Base-by-base conservation (phyloP, 2,329 filamentous ascomycete species). In the Fragosphaeria purpurea region DNA sequence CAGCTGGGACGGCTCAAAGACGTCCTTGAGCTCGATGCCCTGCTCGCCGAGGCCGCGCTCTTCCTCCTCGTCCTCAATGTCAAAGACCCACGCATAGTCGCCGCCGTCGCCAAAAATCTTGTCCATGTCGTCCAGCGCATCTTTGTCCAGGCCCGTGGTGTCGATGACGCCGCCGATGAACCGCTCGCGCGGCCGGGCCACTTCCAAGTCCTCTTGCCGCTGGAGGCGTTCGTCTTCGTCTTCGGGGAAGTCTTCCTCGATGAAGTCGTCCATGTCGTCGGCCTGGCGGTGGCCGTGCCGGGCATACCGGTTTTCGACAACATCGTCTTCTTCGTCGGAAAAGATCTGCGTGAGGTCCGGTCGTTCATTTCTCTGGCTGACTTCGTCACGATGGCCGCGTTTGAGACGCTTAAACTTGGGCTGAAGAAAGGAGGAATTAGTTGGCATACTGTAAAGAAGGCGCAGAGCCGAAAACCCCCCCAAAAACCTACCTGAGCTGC, bases 391-490 rank as follows among this genome's bases (percentile, higher is more conserved):
- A 57, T 91, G 88, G 50, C 93, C 91, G 57, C 88, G 87, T 74
- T 97, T 98, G 50, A 98, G 80, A 41, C 93, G 86, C 70, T 98
- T 98, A 75, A 94, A 95, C 65, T 95, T 94, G 58, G 85, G 84
- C 84, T 95, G 56, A 37, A 37, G 10, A 46, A 33, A 50, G 52
- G 30, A 55, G 53, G 12, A 4, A 2, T 46, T 8, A 32, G 42
- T 38, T 46, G 43, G 32, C 40, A 22, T 22, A 22, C 22, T 22
- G 22, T 10, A 12, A 48, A 34, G 35, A n/a, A 32, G 7, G 43
- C 11, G 12, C 9, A 41, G 31, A 35, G 4, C 3, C 45, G 37
- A 46, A 50, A 41, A 42, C 52, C 65, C 60, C 34, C 43, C 37
- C 39, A 6, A 34, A 8, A 40, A 58, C 74, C 57, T 78, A 89